Base-by-base conservation (phyloP, 1,284 basidiomycete genomes). In the Sphaerobolus stellatus region DNA sequence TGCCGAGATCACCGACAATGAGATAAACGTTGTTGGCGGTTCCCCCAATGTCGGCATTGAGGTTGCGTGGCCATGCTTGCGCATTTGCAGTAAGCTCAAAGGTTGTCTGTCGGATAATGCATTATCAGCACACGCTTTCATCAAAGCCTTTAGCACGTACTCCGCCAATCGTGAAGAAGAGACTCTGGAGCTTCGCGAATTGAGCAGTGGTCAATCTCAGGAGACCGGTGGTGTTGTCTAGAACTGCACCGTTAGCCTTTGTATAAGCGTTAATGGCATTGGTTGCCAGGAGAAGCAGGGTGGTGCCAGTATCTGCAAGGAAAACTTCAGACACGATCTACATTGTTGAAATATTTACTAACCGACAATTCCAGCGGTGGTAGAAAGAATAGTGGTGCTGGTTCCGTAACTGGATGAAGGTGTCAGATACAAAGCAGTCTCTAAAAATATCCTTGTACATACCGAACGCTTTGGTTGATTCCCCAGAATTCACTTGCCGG, bases 21-120 rank as follows among this genome's bases (percentile, higher is more conserved):
- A 43, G 28, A 27, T 43, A 43, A 14, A 43, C 41, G 20, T 43
- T 27, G 13, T 43, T 18, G 13, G 41, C 18, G 41, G 22, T 43
- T 20, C 82, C 82, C 50, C 81, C 81, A 45, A 84, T 75, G 11
- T 61, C 61, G 13, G 69, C 65, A 68, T 84, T 84, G 54, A 80
- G 68, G 5, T 74, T 56, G 55, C 81, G 79, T 29, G 81, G 81
- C 79, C 79, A 83, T 61, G 82, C 76, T 70, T 84, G 82, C 8
- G 81, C 81, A 59, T 83, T 81, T 11, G 79, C 63, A 13, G 77
- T 80, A 48, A 83, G 64, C 64, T 78, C 75, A 60, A 73, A 79
- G 20, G 59, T 62, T 28, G 41, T 43, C 41, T 43, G 22, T 36
- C 11, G 18, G 28, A 14, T n/a, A 2, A 43, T 24, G 18, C 7